These are phyloP conservation scores for Mucuna pruriens DNA, from an alignment of 306 rosid species.

Conservation along the genomic window DNA sequence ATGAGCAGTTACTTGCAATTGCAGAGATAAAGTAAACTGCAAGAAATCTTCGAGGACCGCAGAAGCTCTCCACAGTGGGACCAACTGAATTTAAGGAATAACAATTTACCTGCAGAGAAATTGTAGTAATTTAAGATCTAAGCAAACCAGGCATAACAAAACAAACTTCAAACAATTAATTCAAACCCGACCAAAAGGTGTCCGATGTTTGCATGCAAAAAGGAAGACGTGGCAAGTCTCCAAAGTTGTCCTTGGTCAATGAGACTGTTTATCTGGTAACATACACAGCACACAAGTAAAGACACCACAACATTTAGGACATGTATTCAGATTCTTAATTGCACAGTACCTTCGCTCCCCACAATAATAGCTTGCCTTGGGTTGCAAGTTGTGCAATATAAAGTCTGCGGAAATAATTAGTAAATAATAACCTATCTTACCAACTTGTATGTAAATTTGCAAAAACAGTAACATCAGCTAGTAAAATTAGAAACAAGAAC, in stretches of 20 bases:
- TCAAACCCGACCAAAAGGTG: constrained; percentile 77
- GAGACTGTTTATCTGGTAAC: constrained; percentile 67
- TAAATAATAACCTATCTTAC: constrained; percentile 22
- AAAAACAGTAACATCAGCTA: not conserved
- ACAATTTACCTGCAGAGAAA: constrained; percentile 70
- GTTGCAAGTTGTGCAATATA: constrained; percentile 75
- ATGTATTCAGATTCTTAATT: constrained; percentile 14
- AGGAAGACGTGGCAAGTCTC: constrained; percentile 85
- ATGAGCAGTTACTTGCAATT: constrained; percentile 79
- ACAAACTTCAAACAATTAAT: constrained; percentile 23
- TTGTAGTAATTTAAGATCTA: not conserved
- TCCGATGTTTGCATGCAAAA: constrained; percentile 85
- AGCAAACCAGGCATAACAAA: constrained; percentile 19
- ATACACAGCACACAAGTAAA: constrained; percentile 28
- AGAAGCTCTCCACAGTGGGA: constrained; percentile 79
- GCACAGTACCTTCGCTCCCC: constrained; percentile 91
- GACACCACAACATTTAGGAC: not conserved
- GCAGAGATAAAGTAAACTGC: constrained; percentile 83
- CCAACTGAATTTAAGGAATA: constrained; percentile 86
- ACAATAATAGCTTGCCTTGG: constrained; percentile 68
- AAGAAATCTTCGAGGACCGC: constrained; percentile 80
- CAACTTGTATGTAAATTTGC: constrained; percentile 17
- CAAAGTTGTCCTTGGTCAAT: constrained; percentile 85
- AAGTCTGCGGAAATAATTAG: constrained; percentile 53
- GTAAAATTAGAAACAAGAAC: not conserved